These are phyloP conservation scores for Starmerella gropengiesseri DNA, from an alignment of 805 yeast species.

Conservation along the genomic window DNA sequence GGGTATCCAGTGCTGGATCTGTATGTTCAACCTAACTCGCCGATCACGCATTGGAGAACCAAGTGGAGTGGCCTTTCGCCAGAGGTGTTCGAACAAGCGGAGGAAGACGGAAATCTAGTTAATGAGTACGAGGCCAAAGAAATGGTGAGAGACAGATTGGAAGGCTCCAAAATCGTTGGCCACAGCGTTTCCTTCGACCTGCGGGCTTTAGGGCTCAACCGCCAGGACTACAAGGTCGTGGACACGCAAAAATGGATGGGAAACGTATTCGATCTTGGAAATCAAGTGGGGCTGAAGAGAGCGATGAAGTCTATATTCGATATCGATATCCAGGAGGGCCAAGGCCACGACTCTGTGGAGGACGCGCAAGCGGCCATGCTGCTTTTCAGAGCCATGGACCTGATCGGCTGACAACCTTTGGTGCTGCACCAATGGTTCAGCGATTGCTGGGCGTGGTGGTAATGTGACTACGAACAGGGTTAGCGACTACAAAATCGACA, in stretches of 20 bases:
- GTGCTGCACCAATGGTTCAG: too few species aligned
- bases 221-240: slow-evolving; percentile 38
- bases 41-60: slow-evolving; percentile 68
- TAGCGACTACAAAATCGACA: too few species aligned
- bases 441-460: too few species aligned
- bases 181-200: slow-evolving; percentile 79
- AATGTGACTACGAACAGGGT: too few species aligned
- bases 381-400: too few species aligned
- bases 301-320: neutral
- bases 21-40: slow-evolving; percentile 68
- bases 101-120: slow-evolving; percentile 21
- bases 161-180: slow-evolving; percentile 50
- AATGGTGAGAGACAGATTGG: slow-evolving; percentile 41
- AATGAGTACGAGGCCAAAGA: slow-evolving; percentile 56
- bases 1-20: slow-evolving; percentile 63
- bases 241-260: neutral
- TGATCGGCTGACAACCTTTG: too few species aligned
- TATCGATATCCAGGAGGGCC: slow-evolving; percentile 57
- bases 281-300: neutral
- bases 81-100: slow-evolving; percentile 54
- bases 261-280: slow-evolving; percentile 19
- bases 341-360: slow-evolving; percentile 76
- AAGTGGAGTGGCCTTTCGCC: slow-evolving; percentile 84
- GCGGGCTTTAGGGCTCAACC: slow-evolving; percentile 53
- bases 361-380: slow-evolving; percentile 86